Base-by-base conservation (phyloP, 768 basidiomycete genomes). In the Melanogaster broomeanus region DNA sequence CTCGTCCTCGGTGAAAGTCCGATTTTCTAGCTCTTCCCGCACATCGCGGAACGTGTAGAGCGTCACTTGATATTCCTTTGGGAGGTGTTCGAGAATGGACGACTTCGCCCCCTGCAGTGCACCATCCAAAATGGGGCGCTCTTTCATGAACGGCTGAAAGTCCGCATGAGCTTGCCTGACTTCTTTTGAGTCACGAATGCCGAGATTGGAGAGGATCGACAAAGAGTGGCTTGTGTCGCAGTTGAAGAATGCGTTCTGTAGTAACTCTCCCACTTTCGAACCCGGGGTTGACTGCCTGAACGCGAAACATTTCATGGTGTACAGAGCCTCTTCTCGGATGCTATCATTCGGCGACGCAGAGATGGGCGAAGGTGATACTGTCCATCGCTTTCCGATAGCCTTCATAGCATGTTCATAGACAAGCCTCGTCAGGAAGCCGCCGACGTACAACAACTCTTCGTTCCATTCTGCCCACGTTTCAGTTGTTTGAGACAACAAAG, bases 231-330 rank as follows among this genome's bases (percentile, higher is more conserved):
- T 72, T 0, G 63, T 51, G 10, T 76, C 73, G 55, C 86, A 89
- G 0, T 75, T 64, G 66, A 93, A 96, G 71, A 96, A 96, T 2
- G 86, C 83, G 1, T 76, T 70, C 63, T 90, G 84, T 52, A 93
- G 77, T 19, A 80, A 67, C 11, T 69, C 70, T 0, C 89, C 84
- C 22, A 96, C 88, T 39, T 88, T 80, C 6, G 80, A 62, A 0
- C 88, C 90, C 1, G 95, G 93, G 0, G 93, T 94, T 0, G 94
- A 94, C 2, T 79, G 72, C 53, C 83, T 80, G 70, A 90, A 97
- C 0, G 90, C 87, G 74, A 97, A 98, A 72, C 94, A 96, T 48
- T 80, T 80, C 51, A 97, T 76, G 6, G 87, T 80, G 59, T 93
- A 91, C n/a, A 91, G 67, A 10, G 83, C 85, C 42, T 51, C 50